phyloP scores from a whole-genome alignment of 2,329 filamentous ascomycete species.

The Exophiala aquamarina region DNA sequence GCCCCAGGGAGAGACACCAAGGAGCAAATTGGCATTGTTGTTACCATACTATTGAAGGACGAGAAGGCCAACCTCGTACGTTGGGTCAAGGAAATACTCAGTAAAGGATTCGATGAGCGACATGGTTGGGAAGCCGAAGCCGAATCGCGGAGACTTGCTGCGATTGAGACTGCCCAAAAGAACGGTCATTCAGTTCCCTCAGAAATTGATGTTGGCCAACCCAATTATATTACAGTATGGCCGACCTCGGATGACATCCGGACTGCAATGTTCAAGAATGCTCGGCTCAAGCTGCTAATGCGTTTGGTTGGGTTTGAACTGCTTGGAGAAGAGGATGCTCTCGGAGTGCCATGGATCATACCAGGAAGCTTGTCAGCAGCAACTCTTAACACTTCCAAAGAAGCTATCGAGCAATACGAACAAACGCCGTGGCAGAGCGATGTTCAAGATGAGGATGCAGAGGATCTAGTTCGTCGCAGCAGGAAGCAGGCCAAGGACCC shows the following conservation, averaged over 20 bases:
- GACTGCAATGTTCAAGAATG: constrained; percentile 82
- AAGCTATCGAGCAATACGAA: constrained; percentile 73
- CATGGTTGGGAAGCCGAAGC: constrained; percentile 75
- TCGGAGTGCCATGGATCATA: constrained; percentile 76
- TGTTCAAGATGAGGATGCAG: constrained; percentile 66
- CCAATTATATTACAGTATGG: constrained; percentile 32
- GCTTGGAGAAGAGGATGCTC: constrained; percentile 66
- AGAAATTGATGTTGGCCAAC: constrained; percentile 30
- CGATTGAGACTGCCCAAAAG: constrained; percentile 14
- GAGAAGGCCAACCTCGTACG: constrained; percentile 72
- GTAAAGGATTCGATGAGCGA: constrained; percentile 68
- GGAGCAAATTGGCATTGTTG: constrained; percentile 74
- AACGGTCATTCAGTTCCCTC: constrained; percentile 26
- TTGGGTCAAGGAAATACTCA: constrained; percentile 76
- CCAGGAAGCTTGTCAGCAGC: constrained; percentile 65
- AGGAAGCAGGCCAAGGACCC: constrained; percentile 29
- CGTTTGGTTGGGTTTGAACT: constrained; percentile 70
- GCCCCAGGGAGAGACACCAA: constrained; percentile 62
- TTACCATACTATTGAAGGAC: constrained; percentile 77
- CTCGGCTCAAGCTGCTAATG: constrained; percentile 82
- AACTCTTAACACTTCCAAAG: constrained; percentile 66
- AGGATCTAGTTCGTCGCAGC: constrained; percentile 76
- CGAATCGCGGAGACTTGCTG: constrained; percentile 44
- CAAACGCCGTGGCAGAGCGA: constrained; percentile 77
- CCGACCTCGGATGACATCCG: constrained; percentile 39